Conservation (phyloP, 352 stramenopile species). For the Phytophthora hybrid region DNA sequence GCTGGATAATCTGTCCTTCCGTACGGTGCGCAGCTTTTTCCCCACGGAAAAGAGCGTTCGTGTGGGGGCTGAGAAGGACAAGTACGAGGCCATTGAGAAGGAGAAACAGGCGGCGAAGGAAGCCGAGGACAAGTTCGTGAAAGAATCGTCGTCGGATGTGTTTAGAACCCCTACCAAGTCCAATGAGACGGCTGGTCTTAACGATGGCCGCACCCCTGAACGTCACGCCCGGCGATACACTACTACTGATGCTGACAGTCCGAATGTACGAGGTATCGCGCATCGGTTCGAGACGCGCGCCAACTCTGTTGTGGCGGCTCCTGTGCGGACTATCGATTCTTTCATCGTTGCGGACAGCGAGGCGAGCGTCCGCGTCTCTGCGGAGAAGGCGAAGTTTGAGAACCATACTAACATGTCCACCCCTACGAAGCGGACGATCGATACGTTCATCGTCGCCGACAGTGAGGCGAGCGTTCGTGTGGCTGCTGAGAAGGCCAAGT, state of each 20-base stretch:
- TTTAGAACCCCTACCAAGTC: conserved; percentile 23
- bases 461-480: conserved; percentile 44
- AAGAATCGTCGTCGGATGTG: conserved; percentile 3
- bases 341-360: conserved; percentile 43
- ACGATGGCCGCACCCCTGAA: conserved; percentile 9
- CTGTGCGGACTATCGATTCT: conserved; percentile 43
- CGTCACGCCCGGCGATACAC: conserved; percentile 26
- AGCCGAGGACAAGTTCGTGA: conserved; percentile 28
- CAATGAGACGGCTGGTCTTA: conserved; percentile 2
- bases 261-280: conserved; percentile 57
- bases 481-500: conserved; percentile 42
- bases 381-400: conserved; percentile 47
- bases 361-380: conserved; percentile 40
- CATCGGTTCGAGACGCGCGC: conserved; percentile 75
- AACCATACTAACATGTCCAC: conserved; percentile 29
- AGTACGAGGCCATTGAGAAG: conserved; percentile 63
- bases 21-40: conserved; percentile 65
- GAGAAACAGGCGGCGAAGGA: conserved; percentile 45
- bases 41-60: conserved; percentile 55
- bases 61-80: conserved; percentile 58
- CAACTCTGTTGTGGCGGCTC: conserved; percentile 53
- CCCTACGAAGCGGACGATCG: conserved; percentile 36
- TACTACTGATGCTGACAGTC: conserved; percentile 18
- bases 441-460: conserved; percentile 41
- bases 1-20: conserved; percentile 57